Conservation (phyloP, 2,329 filamentous ascomycete genomes). For the Ascochyta fabae region DNA sequence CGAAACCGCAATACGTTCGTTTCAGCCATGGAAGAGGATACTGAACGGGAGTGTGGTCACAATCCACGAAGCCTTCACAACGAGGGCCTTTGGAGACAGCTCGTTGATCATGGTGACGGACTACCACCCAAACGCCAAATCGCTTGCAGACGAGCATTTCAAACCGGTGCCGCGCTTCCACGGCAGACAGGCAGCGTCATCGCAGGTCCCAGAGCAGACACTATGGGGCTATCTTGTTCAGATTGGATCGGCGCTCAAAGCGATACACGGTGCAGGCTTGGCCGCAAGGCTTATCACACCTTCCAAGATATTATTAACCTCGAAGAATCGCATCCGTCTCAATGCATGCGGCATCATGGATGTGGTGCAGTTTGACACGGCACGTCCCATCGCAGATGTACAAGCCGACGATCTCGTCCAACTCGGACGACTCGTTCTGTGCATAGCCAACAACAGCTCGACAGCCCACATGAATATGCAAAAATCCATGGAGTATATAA, state of each 20-base stretch:
- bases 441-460: conserved; percentile 73
- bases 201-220: conserved; percentile 68
- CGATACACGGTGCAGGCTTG: conserved; percentile 80
- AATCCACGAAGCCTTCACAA: conserved; percentile 91
- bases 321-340: conserved; percentile 86
- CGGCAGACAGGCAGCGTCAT: conserved; percentile 43
- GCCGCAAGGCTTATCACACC: conserved; percentile 86
- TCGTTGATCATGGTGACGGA: conserved; percentile 93
- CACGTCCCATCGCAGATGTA: conserved; percentile 72
- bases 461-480: conserved; percentile 67
- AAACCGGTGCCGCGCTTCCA: conserved; percentile 49
- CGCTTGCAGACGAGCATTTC: conserved; percentile 83
- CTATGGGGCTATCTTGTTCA: conserved; percentile 94
- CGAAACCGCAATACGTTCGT: conserved; percentile 83
- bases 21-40: conserved; percentile 89
- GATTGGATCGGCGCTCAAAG: conserved; percentile 83
- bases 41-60: conserved; percentile 82
- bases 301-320: conserved; percentile 87
- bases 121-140: conserved; percentile 90
- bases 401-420: conserved; percentile 88
- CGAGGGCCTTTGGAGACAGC: conserved; percentile 89
- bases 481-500: conserved; percentile 76
- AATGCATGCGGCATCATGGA: conserved; percentile 90
- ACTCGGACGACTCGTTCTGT: conserved; percentile 84
- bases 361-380: conserved; percentile 80